Evolutionary conservation across 2,329 filamentous ascomycete genomes (phyloP), one percentile per base, ranked within the genome.

Genomic region (Xylariaceae sp.): DNA sequence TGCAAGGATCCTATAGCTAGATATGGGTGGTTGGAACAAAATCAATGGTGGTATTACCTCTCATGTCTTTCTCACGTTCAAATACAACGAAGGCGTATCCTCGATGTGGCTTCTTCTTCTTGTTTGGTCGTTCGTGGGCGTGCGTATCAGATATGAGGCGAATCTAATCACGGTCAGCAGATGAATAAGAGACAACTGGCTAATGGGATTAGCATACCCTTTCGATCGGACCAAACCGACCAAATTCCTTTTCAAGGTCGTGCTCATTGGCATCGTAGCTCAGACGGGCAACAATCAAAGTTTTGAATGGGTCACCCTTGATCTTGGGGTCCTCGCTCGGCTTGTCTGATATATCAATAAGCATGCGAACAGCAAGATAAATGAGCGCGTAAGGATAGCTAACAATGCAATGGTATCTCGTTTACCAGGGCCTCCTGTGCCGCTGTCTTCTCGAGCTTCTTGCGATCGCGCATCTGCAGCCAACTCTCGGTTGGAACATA

Each of bases 51-150:
- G 66, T 67, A 71, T 81, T 94, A 96, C 90, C 89, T 89, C 94
- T 94, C 90, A 97, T 96, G 64, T 97, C 93, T 68, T 91, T 90
- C 69, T 97, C 93, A 64, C 88, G 85, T 68, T 97, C 91, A 63
- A 91, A 98, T 41, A 97, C 88, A 54, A 98, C 85, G 62, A 98
- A 98, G 47, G 89, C 93, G 66, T 98, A 98, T 48, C 93, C 93
- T 58, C 85, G 78, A 60, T 94, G 87, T 38, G 83, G 71, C 70
- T 89, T 89, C 61, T 85, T 85, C 62, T 87, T 83, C 68, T 90
- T 89, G 57, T 84, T 86, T 42, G 76, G 79, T 64, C 76, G 85
- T 60, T 78, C 78, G 53, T 76, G 68, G 47, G 81, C 76, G 54
- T 87, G 81, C 4, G 81, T 83, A 62, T 95, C 85, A 57, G 81